phyloP scores from a whole-genome alignment of 257 asterid species.

The Solanum piurae region DNA sequence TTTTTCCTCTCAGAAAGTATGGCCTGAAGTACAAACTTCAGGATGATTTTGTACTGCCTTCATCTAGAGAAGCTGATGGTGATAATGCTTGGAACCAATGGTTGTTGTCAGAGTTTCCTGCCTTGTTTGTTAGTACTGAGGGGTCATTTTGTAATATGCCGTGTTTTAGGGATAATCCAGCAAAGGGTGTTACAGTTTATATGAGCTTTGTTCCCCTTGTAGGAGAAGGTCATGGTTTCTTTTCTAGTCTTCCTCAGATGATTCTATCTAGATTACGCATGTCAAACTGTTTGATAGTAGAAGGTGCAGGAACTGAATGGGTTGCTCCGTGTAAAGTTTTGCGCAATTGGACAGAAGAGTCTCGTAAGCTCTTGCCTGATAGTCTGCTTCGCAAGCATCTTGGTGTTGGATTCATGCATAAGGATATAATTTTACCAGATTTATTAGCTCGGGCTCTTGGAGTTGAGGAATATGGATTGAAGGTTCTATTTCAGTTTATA shows the following conservation, averaged over 20 bases:
- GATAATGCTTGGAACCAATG: slow-evolving; percentile 94
- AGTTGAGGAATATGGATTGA: slow-evolving; percentile 80
- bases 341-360: slow-evolving; percentile 73
- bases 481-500: slow-evolving; percentile 37
- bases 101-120: slow-evolving; percentile 74
- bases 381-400: slow-evolving; percentile 61
- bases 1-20: slow-evolving; percentile 85
- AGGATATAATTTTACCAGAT: slow-evolving; percentile 69
- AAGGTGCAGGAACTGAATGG: slow-evolving; percentile 49
- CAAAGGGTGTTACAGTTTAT: slow-evolving; percentile 67
- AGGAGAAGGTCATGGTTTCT: slow-evolving; percentile 79
- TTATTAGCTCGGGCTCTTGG: slow-evolving; percentile 74
- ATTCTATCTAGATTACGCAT: slow-evolving; percentile 63
- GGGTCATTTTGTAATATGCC: slow-evolving; percentile 71
- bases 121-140: slow-evolving; percentile 62
- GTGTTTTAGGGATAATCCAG: slow-evolving; percentile 50
- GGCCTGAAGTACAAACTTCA: slow-evolving; percentile 85
- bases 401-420: slow-evolving; percentile 74
- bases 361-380: slow-evolving; percentile 59
- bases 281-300: slow-evolving; percentile 71
- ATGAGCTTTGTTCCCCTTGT: slow-evolving; percentile 39
- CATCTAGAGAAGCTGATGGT: slow-evolving; percentile 81
- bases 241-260: slow-evolving; percentile 69
- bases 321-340: slow-evolving; percentile 80
- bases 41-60: slow-evolving; percentile 89